phyloP scores from a whole-genome alignment of 2,329 filamentous ascomycete species.

The Pyrenophora tritici-repentis region DNA sequence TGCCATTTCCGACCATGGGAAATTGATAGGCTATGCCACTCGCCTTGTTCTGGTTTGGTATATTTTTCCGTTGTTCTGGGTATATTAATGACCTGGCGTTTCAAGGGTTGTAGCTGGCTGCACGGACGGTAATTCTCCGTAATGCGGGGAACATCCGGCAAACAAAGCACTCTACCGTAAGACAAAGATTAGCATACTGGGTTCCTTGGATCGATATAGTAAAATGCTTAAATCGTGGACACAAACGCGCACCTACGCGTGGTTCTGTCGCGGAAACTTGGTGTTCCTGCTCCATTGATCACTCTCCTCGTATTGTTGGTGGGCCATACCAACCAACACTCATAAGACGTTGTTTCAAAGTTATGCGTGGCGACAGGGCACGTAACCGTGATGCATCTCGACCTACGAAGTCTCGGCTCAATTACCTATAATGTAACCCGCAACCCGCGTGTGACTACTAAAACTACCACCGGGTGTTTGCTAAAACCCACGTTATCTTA shows the following conservation, averaged over 20 bases:
- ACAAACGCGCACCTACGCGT: background rate
- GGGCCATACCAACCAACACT: background rate
- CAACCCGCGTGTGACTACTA: background rate
- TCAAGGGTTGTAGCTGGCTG: slow-evolving; percentile 4
- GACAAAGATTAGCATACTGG: background rate
- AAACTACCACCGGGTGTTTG: slow-evolving; percentile 14
- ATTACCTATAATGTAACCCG: slow-evolving; percentile 4
- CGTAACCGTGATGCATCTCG: slow-evolving; percentile 3
- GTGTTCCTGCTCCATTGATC: background rate
- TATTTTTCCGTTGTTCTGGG: slow-evolving; percentile 12
- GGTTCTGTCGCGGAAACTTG: background rate
- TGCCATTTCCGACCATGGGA: slow-evolving; percentile 3
- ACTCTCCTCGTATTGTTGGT: background rate
- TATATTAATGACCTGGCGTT: slow-evolving; percentile 16
- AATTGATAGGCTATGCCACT: slow-evolving; percentile 8
- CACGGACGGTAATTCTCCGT: slow-evolving; percentile 13
- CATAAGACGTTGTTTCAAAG: slow-evolving; percentile 2
- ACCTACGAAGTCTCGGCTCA: slow-evolving; percentile 5
- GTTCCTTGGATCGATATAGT: background rate
- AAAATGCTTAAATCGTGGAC: slow-evolving; percentile 5
- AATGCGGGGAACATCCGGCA: slow-evolving; percentile 9
- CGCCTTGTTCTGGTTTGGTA: slow-evolving; percentile 2
- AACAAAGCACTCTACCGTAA: background rate
- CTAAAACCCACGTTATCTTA: background rate
- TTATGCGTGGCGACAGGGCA: background rate